Evolutionary conservation across 805 yeast genomes (phyloP), one percentile per base, ranked within the genome.

Genomic region (Candida nemodendra): DNA sequence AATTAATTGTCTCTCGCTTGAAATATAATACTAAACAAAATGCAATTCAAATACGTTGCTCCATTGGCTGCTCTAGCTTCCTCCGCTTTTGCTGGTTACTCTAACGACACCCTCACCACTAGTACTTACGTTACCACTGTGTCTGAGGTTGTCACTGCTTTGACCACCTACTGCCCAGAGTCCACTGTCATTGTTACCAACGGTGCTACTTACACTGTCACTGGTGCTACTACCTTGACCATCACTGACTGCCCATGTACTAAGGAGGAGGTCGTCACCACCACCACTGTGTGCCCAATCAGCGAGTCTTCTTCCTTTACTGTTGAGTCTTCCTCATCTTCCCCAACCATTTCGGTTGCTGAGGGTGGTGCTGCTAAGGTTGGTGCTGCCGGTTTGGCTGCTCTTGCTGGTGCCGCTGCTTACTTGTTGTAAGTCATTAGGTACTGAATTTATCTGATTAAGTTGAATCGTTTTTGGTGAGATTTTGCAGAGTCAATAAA

Each of bases 161-260:
- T 69, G 76, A 78, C 84, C 68, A 84, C 95, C 54, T 84, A 81
- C 83, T 85, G 95, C 68, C 95, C 95, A 63, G 68, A 58, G 47
- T 66, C 95, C 36, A 86, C 95, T 54, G 66, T 74, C 44, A 56
- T 85, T 44, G 71, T 69, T 48, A 77, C 79, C 64, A 81, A 79
- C 75, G 73, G 72, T 72, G 61, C 62, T 62, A 83, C 91, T 59
- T 74, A 78, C 78, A 78, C 84, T 50, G 88, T 82, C 60, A 78
- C 90, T 45, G 81, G 64, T 56, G 79, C 91, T 45, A 83, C 91
- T 63, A 85, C 95, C 53, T 66, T 86, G 56, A 85, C 93, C 64
- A 74, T 85, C 77, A 83, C 95, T 57, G 82, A 86, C 74, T 80
- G 85, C 67, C 90, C 90, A 62, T 86, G 95, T 74, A 84, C 91